Evolutionary conservation across 768 basidiomycete species (phyloP).

Genomic region (Zangia roseola): DNA sequence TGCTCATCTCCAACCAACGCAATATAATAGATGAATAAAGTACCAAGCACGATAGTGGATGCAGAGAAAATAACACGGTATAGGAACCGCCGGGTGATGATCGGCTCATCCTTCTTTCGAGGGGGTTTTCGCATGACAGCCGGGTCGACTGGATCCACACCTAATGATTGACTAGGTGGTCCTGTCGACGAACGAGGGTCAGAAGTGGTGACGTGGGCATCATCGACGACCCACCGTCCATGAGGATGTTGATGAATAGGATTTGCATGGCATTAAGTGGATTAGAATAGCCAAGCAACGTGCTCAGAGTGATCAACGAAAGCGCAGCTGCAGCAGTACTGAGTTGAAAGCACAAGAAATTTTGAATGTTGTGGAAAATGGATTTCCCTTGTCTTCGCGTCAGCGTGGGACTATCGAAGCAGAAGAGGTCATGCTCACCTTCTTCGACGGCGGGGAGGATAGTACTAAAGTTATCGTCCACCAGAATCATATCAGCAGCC

Average conservation of each 20-base stretch:
- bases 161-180: conserved; percentile 92
- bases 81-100: conserved; percentile 73
- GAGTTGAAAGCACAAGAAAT: conserved; percentile 95
- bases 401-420: neutral
- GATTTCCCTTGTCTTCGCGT: conserved; percentile 68
- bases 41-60: conserved; percentile 85
- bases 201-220: neutral
- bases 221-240: conserved; percentile 70
- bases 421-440: conserved; percentile 43
- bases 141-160: conserved; percentile 94
- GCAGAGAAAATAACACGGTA: conserved; percentile 90
- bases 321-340: conserved; percentile 97
- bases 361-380: conserved; percentile 98
- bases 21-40: conserved; percentile 81
- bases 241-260: conserved; percentile 97
- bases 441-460: conserved; percentile 94
- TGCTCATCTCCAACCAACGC: conserved; percentile 75
- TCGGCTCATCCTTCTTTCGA: conserved; percentile 87
- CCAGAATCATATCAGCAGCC: conserved; percentile 94
- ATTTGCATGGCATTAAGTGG: conserved; percentile 99
- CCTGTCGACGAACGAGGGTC: conserved; percentile 42
- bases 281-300: conserved; percentile 84
- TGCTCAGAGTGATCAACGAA: conserved; percentile 92
- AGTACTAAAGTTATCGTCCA: conserved; percentile 96
- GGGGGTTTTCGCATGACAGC: conserved; percentile 92